phyloP scores from a whole-genome alignment of 2,329 filamentous ascomycete species.

The Penicillium sp. region DNA sequence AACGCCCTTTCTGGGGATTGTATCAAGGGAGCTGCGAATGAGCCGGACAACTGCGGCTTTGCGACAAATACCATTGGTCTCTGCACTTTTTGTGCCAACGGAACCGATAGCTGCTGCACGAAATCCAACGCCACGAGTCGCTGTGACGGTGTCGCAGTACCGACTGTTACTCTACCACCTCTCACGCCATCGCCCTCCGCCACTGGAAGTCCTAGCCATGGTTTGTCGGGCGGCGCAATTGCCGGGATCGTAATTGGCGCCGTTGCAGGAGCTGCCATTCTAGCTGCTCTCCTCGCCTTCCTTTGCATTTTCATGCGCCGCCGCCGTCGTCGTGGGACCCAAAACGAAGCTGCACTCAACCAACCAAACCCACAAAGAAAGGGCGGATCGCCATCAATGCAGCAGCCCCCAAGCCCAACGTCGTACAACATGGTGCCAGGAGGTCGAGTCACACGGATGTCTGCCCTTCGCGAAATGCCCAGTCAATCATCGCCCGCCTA shows the following conservation, averaged over 20 bases:
- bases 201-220: conserved; percentile 48
- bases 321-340: conserved; percentile 55
- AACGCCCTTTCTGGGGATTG: conserved; percentile 73
- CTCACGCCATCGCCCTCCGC: conserved; percentile 57
- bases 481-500: conserved; percentile 61
- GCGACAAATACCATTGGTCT: conserved; percentile 69
- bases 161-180: conserved; percentile 59
- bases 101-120: conserved; percentile 93
- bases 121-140: conserved; percentile 71
- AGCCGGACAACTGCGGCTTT: conserved; percentile 85
- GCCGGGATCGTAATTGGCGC: conserved; percentile 87
- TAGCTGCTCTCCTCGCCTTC: conserved; percentile 64
- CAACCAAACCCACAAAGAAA: conserved; percentile 71
- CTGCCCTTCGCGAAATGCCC: conserved; percentile 77
- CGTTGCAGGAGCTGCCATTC: conserved; percentile 66
- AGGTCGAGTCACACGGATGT: conserved; percentile 92
- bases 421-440: conserved; percentile 78
- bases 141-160: conserved; percentile 75
- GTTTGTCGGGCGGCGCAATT: conserved; percentile 80
- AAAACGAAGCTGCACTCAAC: conserved; percentile 78
- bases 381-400: conserved; percentile 40
- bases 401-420: conserved; percentile 44
- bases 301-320: conserved; percentile 60
- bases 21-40: conserved; percentile 74
- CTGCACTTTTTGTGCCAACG: conserved; percentile 87